Conservation (phyloP, 2,329 filamentous ascomycete genomes). For the Colletotrichum sp. region DNA sequence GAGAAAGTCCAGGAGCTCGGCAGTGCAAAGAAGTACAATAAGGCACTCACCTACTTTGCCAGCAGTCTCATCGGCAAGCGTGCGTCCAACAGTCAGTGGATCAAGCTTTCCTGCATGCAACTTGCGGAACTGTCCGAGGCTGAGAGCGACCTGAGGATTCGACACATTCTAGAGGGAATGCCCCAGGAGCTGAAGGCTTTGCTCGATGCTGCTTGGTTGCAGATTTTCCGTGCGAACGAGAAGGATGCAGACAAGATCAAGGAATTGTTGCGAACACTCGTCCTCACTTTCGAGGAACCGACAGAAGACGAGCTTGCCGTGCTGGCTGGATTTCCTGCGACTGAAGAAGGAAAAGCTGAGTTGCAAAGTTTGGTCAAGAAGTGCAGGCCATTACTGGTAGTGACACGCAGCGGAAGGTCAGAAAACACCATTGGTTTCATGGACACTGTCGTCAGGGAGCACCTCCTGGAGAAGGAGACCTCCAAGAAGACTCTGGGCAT, state of each 20-base stretch:
- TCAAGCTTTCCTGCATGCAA: conserved; percentile 47
- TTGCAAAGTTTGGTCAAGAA: conserved; percentile 38
- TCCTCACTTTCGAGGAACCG: conserved; percentile 46
- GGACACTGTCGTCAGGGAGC: conserved; percentile 40
- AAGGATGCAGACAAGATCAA: conserved; percentile 41
- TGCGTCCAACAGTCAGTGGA: conserved; percentile 49
- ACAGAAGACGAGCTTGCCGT: conserved; percentile 41
- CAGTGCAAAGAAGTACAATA: conserved; percentile 42
- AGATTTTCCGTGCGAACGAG: conserved; percentile 37
- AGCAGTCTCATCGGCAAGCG: conserved; percentile 46
- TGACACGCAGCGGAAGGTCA: conserved; percentile 13
- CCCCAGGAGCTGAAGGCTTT: conserved; percentile 42
- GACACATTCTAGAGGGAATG: conserved; percentile 41
- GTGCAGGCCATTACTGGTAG: conserved; percentile 38
- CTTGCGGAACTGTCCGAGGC: conserved; percentile 41
- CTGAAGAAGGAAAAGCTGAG: conserved; percentile 34
- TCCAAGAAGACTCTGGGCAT: conserved; percentile 35
- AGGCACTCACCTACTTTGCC: conserved; percentile 45
- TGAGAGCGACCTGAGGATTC: conserved; percentile 42
- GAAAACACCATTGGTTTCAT: conserved; percentile 29
- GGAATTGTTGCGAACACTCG: conserved; percentile 45
- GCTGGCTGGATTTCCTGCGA: conserved; percentile 37
- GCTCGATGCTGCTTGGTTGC: conserved; percentile 41
- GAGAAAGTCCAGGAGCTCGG: conserved; percentile 38
- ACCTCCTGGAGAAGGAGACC: conserved; percentile 39